Conservation (phyloP, 805 yeast genomes). For the Wickerhamomyces subpelliculosus region DNA sequence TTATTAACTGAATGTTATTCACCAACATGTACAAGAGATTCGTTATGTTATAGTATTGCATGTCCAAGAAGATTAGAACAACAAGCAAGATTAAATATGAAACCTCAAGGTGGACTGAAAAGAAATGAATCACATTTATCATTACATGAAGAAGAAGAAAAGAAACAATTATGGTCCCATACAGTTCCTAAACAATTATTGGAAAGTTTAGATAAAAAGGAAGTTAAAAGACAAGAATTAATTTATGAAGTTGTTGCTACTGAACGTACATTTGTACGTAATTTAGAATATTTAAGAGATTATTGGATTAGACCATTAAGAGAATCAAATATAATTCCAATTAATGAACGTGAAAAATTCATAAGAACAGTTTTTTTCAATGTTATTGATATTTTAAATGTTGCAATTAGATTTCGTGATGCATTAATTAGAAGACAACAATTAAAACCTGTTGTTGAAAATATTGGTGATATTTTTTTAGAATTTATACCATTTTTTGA, state of each 20-base stretch:
- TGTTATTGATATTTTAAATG: slow-evolving; percentile 76
- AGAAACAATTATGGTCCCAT: slow-evolving; percentile 87
- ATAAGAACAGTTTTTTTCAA: slow-evolving; percentile 89
- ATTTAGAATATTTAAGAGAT: slow-evolving; percentile 86
- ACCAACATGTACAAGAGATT: slow-evolving; percentile 88
- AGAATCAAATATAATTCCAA: slow-evolving; percentile 82
- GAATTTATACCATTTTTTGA: slow-evolving; percentile 83
- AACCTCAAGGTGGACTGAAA: slow-evolving; percentile 78
- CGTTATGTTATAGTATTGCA: slow-evolving; percentile 87
- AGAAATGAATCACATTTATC: slow-evolving; percentile 68
- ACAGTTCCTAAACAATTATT: slow-evolving; percentile 78
- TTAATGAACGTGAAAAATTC: slow-evolving; percentile 82
- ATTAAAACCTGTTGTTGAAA: slow-evolving; percentile 74
- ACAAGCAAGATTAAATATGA: slow-evolving; percentile 85
- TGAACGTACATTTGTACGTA: slow-evolving; percentile 92
- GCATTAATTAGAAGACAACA: slow-evolving; percentile 84
- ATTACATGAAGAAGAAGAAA: slow-evolving; percentile 68
- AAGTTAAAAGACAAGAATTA: slow-evolving; percentile 89
- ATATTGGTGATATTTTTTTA: slow-evolving; percentile 80
- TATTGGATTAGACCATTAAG: slow-evolving; percentile 90
- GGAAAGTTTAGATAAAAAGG: slow-evolving; percentile 73
- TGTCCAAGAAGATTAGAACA: slow-evolving; percentile 95
- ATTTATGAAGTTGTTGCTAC: slow-evolving; percentile 91
- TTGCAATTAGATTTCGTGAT: slow-evolving; percentile 81
- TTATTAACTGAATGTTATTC: slow-evolving; percentile 91